Base-by-base conservation (phyloP, 331 rosid species). In the Phaseolus coccineus region DNA sequence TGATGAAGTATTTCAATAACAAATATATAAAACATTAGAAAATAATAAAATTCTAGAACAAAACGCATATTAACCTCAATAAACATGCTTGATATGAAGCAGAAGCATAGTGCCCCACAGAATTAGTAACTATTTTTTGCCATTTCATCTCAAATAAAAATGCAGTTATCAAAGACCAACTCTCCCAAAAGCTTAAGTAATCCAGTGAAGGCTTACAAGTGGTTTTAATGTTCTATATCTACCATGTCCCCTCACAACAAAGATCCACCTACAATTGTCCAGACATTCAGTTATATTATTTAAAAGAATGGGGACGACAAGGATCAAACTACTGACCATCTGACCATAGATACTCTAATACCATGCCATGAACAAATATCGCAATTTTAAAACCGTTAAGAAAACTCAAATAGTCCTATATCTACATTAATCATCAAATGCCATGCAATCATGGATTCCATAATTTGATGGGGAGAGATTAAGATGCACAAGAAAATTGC, bases 391-490 rank as follows among this genome's bases (percentile, higher is more conserved):
- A 71, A 10, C 37, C 12, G 14, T 22, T 37, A 8, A 1, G 66
- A 55, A 37, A 55, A 33, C 8, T 42, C 24, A 14, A 55, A 50
- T 71, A n/a, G 55, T 55, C 24, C 40, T 73, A 73, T 73, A 73
- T 39, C 77, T 22, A 56, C 39, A 24, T 6, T 7, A 51, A 33
- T 35, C 25, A 25, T 52, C 33, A 40, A 31, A 81, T 7, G 16
- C 30, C 47, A 13, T 47, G 76, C 57, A 75, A 57, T 24, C 76
- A 16, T 2, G 42, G 59, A 75, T 75, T 76, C 77, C 50, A 76
- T 6, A 63, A 61, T 30, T 30, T 30, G 31, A 0, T 53, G 70
- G 37, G 42, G 42, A 5, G 42, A 39, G 8, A 39, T 46, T 57
- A 58, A 28, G 68, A 67, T 33, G 68, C 51, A 33, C 52, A 59